Evolutionary conservation across 192 early-diverging fungal species (phyloP).

Genomic region (Jimgerdemannia lactiflua): DNA sequence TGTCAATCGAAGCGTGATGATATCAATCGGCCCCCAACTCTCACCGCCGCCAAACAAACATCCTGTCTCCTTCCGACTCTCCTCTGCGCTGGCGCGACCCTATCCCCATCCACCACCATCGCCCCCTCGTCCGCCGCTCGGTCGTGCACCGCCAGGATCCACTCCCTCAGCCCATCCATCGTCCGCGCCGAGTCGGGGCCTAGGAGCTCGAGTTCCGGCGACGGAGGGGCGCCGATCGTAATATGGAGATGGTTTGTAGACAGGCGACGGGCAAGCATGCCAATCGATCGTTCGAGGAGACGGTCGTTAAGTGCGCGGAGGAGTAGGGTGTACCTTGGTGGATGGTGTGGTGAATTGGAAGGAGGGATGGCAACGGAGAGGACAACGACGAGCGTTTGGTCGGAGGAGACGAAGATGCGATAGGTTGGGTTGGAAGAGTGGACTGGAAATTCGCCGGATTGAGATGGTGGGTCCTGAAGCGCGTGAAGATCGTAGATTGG

Average conservation of each 20-base stretch:
- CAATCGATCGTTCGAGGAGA: neutral
- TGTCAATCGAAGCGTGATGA: too few species aligned
- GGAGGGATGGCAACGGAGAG: neutral
- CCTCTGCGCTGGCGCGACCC: neutral
- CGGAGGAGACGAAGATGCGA: too few species aligned
- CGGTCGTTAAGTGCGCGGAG: neutral
- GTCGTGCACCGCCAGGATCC: neutral
- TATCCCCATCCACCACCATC: neutral
- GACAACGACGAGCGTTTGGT: neutral
- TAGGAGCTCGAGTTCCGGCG: neutral
- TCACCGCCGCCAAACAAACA: neutral
- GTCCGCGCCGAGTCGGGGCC: too few species aligned
- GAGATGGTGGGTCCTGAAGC: neutral
- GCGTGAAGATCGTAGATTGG: neutral
- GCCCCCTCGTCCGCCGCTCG: neutral
- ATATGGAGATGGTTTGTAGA: neutral
- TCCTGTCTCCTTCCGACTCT: neutral
- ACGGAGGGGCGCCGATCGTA: neutral
- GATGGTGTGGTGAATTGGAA: neutral
- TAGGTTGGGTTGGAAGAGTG: neutral
- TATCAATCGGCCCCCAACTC: neutral
- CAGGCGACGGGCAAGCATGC: neutral
- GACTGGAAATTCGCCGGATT: neutral
- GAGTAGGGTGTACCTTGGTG: neutral
- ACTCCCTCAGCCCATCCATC: neutral